These are phyloP conservation scores for Fusarium multiceps DNA, from an alignment of 2,329 filamentous ascomycete genomes.

Conservation along the genomic window DNA sequence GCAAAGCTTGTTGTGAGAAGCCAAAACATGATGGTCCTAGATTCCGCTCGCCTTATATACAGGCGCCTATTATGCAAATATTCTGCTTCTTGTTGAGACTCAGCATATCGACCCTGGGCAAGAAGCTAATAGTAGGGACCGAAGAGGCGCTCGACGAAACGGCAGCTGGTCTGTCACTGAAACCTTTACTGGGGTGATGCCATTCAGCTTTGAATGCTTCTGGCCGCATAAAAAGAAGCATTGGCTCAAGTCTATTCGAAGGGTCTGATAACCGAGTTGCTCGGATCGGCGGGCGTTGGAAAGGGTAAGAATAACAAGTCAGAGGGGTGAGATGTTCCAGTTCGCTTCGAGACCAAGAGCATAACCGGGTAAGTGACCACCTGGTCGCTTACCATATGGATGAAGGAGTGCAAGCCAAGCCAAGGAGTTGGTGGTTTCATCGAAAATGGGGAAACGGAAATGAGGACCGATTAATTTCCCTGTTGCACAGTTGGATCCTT, in stretches of 20 bases:
- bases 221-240: constrained; percentile 10
- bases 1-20: constrained; percentile 12
- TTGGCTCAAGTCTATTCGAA: constrained; percentile 23
- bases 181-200: constrained; percentile 13
- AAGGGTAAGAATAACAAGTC: not conserved
- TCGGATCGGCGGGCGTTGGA: constrained; percentile 31
- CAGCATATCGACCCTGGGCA: constrained; percentile 1
- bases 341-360: constrained; percentile 18
- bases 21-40: not conserved
- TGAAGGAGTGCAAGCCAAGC: not conserved
- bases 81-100: not conserved
- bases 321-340: constrained; percentile 9
- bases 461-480: not conserved
- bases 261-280: constrained; percentile 4
- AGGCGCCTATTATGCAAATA: not conserved
- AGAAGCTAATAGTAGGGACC: not conserved
- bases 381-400: not conserved
- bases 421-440: constrained; percentile 15
- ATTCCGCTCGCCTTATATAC: constrained; percentile 18
- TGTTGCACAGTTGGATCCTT: not conserved
- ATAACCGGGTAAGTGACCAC: constrained; percentile 5
- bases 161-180: not conserved
- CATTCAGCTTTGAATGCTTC: not conserved
- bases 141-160: not conserved
- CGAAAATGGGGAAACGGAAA: constrained; percentile 4